phyloP scores from a whole-genome alignment of 2,329 filamentous ascomycete species.

The Calonectria leucothoes region DNA sequence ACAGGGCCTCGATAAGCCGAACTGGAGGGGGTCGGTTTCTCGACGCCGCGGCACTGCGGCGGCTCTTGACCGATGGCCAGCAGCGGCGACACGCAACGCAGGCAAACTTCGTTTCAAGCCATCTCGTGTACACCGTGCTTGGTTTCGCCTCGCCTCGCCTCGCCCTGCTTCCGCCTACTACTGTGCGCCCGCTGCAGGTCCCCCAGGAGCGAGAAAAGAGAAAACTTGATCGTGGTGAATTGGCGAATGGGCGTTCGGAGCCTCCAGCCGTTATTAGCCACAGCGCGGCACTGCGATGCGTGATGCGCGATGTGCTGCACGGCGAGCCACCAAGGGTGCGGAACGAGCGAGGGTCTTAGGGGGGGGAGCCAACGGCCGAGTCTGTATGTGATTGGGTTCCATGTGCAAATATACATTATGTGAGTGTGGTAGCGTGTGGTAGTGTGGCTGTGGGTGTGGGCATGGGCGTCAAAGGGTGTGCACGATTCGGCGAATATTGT shows the following conservation, averaged over 20 bases:
- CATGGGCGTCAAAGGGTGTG: constrained; percentile 15
- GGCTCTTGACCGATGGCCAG: constrained; percentile 10
- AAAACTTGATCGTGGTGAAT: constrained; percentile 39
- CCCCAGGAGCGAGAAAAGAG: constrained; percentile 43
- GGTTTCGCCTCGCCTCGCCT: constrained; percentile 30
- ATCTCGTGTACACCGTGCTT: constrained; percentile 12
- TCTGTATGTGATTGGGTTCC: constrained; percentile 6
- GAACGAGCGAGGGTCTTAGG: constrained; percentile 21
- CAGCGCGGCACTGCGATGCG: constrained; percentile 37
- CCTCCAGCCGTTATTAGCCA: constrained; percentile 30
- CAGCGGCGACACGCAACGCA: constrained; percentile 6
- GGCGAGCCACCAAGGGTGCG: constrained; percentile 31
- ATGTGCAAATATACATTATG: background rate
- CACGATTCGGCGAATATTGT: background rate
- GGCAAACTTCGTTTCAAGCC: constrained; percentile 2
- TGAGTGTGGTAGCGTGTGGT: constrained; percentile 19
- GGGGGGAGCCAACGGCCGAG: constrained; percentile 18
- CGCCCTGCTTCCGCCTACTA: constrained; percentile 32
- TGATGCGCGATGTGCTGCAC: constrained; percentile 30
- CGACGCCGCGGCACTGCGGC: constrained; percentile 7
- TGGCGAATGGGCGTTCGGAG: constrained; percentile 36
- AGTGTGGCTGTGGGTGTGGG: constrained; percentile 17
- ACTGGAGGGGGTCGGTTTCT: constrained; percentile 4
- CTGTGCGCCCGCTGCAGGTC: constrained; percentile 41
- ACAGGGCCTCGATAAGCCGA: constrained; percentile 22